These are phyloP conservation scores for Dictyostelium purpureum DNA, from an alignment of 78 protist genomes.

Conservation along the genomic window DNA sequence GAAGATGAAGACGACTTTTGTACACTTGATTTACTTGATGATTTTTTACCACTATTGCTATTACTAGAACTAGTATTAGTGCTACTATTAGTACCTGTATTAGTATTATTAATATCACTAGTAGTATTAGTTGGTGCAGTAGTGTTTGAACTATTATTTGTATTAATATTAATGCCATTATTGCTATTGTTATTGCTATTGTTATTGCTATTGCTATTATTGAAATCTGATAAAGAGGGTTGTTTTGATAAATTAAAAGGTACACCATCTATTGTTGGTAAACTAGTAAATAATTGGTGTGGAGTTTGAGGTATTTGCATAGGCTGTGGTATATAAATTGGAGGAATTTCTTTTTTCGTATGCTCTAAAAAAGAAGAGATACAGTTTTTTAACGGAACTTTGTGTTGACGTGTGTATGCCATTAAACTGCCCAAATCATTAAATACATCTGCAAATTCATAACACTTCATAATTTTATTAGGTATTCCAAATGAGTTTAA, in stretches of 20 bases:
- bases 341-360: too few species aligned
- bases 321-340: too few species aligned
- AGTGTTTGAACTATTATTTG: not conserved
- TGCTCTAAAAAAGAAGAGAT: not conserved
- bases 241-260: not conserved
- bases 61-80: not conserved
- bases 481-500: slow-evolving; percentile 24
- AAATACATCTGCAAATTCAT: slow-evolving; percentile 28
- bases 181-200: not conserved
- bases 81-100: not conserved
- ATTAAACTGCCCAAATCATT: not conserved
- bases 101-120: not conserved
- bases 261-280: not conserved
- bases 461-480: slow-evolving; percentile 9
- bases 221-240: not conserved
- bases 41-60: not conserved
- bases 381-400: not conserved
- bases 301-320: not conserved
- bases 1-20: not conserved
- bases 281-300: not conserved
- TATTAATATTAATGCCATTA: not conserved
- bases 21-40: not conserved
- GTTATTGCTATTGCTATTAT: not conserved
- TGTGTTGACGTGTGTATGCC: not conserved
- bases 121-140: not conserved